Percentiles rank a stretch among this genome's conserved stretches.
These are phyloP conservation scores for Starmerella asiatica DNA, from an alignment of 805 yeast genomes.

Conservation along the genomic window DNA sequence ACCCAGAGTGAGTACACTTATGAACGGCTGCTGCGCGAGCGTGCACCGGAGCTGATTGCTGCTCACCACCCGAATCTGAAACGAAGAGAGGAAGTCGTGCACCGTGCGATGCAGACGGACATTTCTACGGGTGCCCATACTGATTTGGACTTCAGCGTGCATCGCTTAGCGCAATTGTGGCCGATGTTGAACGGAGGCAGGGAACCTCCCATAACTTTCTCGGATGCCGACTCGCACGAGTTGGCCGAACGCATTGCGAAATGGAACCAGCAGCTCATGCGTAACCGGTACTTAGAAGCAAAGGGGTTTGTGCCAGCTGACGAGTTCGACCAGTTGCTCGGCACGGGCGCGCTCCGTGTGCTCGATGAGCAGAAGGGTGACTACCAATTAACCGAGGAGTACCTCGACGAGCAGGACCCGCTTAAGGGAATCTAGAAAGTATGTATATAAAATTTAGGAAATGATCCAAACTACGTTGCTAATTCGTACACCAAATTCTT, in stretches of 20 bases:
- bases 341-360: constrained; percentile 54
- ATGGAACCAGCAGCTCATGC: constrained; percentile 54
- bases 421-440: not conserved
- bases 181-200: constrained; percentile 15
- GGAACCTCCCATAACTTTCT: constrained; percentile 46
- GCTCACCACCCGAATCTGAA: constrained; percentile 73
- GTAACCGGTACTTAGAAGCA: constrained; percentile 75
- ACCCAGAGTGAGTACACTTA: constrained; percentile 85
- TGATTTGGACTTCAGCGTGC: constrained; percentile 20
- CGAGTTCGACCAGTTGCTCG: constrained; percentile 59
- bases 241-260: constrained; percentile 46
- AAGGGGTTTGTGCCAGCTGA: constrained; percentile 96
- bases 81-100: constrained; percentile 28
- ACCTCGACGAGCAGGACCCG: constrained; percentile 15
- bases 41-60: constrained; percentile 53
- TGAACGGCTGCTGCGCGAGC: constrained; percentile 62
- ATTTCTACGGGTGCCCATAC: constrained; percentile 20
- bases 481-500: not conserved
- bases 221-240: constrained; percentile 44
- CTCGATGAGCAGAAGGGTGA: constrained; percentile 39
- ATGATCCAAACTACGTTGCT: too few species aligned
- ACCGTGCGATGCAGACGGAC: constrained; percentile 22
- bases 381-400: constrained; percentile 28
- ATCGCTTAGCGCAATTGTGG: constrained; percentile 18
- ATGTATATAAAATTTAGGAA: too few species aligned